Conservation (phyloP, 2,329 filamentous ascomycete species). For the Acarospora socialis region DNA sequence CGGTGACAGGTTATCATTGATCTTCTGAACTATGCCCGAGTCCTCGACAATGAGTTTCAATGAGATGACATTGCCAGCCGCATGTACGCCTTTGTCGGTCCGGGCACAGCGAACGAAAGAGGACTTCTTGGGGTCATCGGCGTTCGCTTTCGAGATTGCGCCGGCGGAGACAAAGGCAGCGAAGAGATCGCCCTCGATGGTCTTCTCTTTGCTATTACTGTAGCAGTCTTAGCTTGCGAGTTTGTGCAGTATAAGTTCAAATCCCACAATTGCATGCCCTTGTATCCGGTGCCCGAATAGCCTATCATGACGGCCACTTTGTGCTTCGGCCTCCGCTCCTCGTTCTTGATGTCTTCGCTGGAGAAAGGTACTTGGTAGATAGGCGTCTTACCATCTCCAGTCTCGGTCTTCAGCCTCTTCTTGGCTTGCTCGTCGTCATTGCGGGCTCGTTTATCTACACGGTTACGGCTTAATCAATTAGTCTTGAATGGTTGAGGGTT, state of each 20-base stretch:
- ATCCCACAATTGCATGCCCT: conserved; percentile 81
- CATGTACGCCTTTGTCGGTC: conserved; percentile 95
- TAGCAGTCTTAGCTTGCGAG: background rate
- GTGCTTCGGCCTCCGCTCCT: conserved; percentile 78
- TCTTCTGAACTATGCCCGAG: conserved; percentile 70
- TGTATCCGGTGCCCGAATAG: conserved; percentile 92
- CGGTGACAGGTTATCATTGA: conserved; percentile 69
- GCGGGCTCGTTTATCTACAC: conserved; percentile 38
- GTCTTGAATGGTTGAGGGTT: conserved; percentile 18
- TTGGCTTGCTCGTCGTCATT: conserved; percentile 35
- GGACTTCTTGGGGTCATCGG: conserved; percentile 91
- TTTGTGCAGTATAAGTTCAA: background rate
- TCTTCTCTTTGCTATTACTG: conserved; percentile 54
- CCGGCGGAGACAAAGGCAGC: conserved; percentile 79
- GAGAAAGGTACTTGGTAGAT: conserved; percentile 47
- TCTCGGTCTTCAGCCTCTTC: conserved; percentile 42
- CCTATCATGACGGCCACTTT: conserved; percentile 94
- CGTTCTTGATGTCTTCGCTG: conserved; percentile 73
- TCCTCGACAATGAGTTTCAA: conserved; percentile 94
- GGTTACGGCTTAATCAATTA: conserved; percentile 39
- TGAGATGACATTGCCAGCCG: conserved; percentile 87
- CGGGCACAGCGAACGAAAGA: conserved; percentile 85
- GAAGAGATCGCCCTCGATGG: conserved; percentile 93
- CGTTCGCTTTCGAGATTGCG: conserved; percentile 92
- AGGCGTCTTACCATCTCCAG: conserved; percentile 27